Base-by-base conservation (phyloP, 2,329 filamentous ascomycete genomes). In the Paradendryphiella salina region DNA sequence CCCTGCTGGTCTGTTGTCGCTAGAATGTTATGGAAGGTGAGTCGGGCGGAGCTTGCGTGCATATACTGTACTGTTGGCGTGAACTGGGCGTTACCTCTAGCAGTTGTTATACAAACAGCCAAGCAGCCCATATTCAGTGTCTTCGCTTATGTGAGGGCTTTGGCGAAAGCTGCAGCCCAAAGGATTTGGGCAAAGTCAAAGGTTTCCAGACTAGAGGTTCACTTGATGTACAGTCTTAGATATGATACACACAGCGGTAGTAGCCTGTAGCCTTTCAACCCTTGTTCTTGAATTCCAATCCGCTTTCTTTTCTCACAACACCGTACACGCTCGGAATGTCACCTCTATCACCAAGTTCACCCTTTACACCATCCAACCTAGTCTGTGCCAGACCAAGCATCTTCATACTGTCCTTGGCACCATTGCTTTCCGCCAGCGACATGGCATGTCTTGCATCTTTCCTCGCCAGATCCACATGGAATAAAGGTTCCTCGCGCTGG, bases 281-380 rank as follows among this genome's bases (percentile, higher is more conserved):
- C 32, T 65, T 64, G 36, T 73, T 73, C 66, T 89, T 87, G 74
- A 85, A 96, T 46, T 84, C 80, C 62, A 96, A 72, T 0, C 90
- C 90, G 21, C 82, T 83, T 68, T 90, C 86, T 74, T 86, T 77
- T 63, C 91, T 82, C 46, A 88, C 85, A 2, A 86, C 87, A 0
- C 91, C 91, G 75, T 96, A 96, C 31, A 96, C 87, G 9, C 83
- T 86, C 2, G 89, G 86, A 69, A 96, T 83, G 73, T 96, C 92
- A 0, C 90, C 90, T 59, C 80, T 84, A 36, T 81, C 79, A 0
- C 89, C 90, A 39, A 79, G 76, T 54, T 90, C 80, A 50, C 86
- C 82, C 71, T 89, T 86, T 2, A 96, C 85, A 49, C 77, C 75
- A 46, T 80, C 79, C 62, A 96, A 73, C 70, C 94, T 52, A 21